Evolutionary conservation across 139 green algal genomes (phyloP), one percentile per base, ranked within the genome.

Genomic region (Yamagishiella unicocca): DNA sequence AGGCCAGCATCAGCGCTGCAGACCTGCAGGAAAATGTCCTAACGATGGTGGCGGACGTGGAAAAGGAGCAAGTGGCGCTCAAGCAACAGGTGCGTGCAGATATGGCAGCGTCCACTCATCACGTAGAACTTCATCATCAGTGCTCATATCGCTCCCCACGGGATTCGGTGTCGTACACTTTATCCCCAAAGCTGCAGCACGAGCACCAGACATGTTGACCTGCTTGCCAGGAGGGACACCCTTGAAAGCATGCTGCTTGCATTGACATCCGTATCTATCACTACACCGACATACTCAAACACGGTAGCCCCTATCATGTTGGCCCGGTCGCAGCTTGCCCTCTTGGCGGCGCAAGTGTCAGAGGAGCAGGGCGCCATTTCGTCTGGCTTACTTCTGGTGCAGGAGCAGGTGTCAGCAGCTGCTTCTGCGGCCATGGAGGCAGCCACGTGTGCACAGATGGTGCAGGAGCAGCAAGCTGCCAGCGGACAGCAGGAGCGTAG

Each of bases 11-110:
- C 33, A 21, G 24, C 17, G 29, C 19, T 22, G n/a, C 53, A 7
- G 0, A 31, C 5, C 54, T 83, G 37, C 22, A 83, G 54, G 54
- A 71, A 38, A 73, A 24, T 12, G 61, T 85, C 14, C 40, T 78
- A 1, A 43, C 81, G 33, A 68, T 79, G 82, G 67, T 80, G 25
- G 82, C 46, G 25, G 67, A 29, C 27, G 19, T 87, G 45, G 67
- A 87, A 67, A 25, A 80, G 25, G 66, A 80, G 19, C 62, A 68
- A 67, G 35, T 35, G 0, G 53, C 24, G 7, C 50, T 87, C 22
- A 80, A 71, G 46, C 2, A 81, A 29, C 82, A 87, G 66, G 82
- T 87, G 58, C 14, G 78, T n/a, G n/a, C n/a, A n/a, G n/a, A n/a
- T n/a, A n/a, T n/a, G n/a, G n/a, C n/a, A n/a, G n/a, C n/a, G n/a